Conservation (phyloP, 768 basidiomycete genomes). For the Auricularia cornea region DNA sequence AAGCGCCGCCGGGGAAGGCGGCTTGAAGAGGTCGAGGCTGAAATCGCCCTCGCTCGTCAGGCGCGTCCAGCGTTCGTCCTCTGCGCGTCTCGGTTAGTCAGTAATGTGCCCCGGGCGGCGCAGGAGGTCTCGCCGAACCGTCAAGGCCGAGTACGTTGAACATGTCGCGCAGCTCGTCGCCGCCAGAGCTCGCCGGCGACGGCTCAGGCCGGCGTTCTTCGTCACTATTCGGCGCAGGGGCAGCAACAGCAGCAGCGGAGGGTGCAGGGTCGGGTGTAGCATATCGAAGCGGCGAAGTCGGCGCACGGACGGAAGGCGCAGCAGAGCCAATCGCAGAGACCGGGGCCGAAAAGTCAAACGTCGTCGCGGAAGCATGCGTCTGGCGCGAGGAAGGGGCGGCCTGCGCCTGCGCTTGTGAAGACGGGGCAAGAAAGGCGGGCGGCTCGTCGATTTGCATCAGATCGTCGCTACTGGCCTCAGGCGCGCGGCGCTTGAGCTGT, state of each 20-base stretch:
- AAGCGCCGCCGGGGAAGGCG: neutral
- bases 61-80: neutral
- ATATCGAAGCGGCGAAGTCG: neutral
- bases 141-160: constrained; percentile 8
- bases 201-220: neutral
- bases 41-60: neutral
- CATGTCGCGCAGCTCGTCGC: constrained; percentile 9
- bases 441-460: neutral
- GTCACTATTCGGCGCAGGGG: neutral
- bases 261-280: neutral
- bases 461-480: constrained; percentile 1
- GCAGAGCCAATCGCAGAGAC: neutral
- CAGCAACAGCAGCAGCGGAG: neutral
- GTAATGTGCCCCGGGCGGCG: neutral
- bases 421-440: too few relatives aligned
- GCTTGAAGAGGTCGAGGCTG: neutral
- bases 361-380: neutral
- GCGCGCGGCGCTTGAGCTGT: neutral
- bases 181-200: constrained; percentile 2
- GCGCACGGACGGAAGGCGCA: neutral
- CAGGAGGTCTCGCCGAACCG: too few relatives aligned
- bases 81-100: neutral
- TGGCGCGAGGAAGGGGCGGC: neutral
- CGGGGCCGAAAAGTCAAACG: constrained; percentile 7
- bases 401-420: neutral